phyloP scores from a whole-genome alignment of 2,329 filamentous ascomycete genomes.

The Shiraia bambusicola region DNA sequence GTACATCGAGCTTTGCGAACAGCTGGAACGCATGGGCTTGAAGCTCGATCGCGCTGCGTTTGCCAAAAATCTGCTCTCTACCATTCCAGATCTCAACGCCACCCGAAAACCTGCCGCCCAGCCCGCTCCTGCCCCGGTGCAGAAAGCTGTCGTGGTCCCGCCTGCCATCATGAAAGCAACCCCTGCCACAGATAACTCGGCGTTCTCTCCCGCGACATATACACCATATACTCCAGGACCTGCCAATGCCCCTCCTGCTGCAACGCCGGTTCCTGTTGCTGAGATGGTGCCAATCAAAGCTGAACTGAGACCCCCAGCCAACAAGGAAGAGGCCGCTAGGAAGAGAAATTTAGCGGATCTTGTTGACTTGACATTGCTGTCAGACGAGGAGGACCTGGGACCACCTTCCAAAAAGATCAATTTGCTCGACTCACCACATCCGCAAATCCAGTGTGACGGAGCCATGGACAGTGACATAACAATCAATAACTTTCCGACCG shows the following conservation, averaged over 20 bases:
- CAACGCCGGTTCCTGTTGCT: slow-evolving; percentile 27
- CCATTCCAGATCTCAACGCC: slow-evolving; percentile 47
- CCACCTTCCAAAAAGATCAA: slow-evolving; percentile 40
- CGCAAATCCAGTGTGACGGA: slow-evolving; percentile 13
- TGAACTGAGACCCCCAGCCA: slow-evolving; percentile 40
- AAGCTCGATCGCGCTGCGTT: slow-evolving; percentile 55
- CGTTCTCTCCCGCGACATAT: slow-evolving; percentile 16
- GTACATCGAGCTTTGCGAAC: slow-evolving; percentile 58
- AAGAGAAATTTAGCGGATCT: slow-evolving; percentile 58
- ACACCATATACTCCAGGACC: slow-evolving; percentile 18
- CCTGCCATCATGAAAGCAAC: slow-evolving; percentile 25
- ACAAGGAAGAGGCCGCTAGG: slow-evolving; percentile 58
- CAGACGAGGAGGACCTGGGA: slow-evolving; percentile 47
- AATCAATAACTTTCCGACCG: slow-evolving; percentile 27
- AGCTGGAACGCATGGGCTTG: slow-evolving; percentile 53
- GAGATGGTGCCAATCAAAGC: slow-evolving; percentile 35
- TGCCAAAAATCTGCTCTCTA: slow-evolving; percentile 53
- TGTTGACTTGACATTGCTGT: slow-evolving; percentile 53
- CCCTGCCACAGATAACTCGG: slow-evolving; percentile 18
- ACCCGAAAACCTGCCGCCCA: slow-evolving; percentile 21
- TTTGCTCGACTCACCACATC: slow-evolving; percentile 12
- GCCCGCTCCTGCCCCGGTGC: slow-evolving; percentile 9
- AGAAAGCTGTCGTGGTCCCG: slow-evolving; percentile 17
- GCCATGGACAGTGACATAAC: slow-evolving; percentile 13
- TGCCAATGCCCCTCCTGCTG: slow-evolving; percentile 13